Conservation (phyloP, 2,329 filamentous ascomycete genomes). For the Cercospora citrullina region DNA sequence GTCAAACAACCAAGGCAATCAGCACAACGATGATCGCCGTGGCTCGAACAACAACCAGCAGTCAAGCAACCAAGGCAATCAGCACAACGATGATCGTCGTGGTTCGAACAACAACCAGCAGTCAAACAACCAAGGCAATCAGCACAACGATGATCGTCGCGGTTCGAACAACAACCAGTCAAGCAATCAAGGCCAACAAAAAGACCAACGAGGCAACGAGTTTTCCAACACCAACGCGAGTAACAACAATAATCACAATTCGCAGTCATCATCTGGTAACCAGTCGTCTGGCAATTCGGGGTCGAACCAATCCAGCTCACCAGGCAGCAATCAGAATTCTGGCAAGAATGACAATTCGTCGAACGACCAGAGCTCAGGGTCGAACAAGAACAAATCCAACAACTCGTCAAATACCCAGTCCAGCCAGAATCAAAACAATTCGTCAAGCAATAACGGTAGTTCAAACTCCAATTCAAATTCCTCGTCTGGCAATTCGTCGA, state of each 20-base stretch:
- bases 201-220: background rate
- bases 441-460: background rate
- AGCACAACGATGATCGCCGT: background rate
- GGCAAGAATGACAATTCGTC: background rate
- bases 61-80: background rate
- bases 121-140: background rate
- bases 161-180: background rate
- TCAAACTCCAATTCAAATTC: background rate
- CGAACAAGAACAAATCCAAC: background rate
- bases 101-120: background rate
- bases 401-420: background rate
- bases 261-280: background rate
- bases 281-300: background rate
- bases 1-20: constrained; percentile 2
- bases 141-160: background rate
- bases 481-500: background rate
- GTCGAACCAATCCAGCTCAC: background rate
- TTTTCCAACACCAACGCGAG: background rate
- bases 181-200: background rate
- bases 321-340: background rate
- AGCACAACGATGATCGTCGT: background rate
- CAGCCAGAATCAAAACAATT: background rate
- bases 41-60: background rate
- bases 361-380: background rate
- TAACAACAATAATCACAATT: background rate